Evolutionary conservation across 768 basidiomycete species (phyloP), one percentile per base, ranked within the genome.

Genomic region (Suillus hirtellus): DNA sequence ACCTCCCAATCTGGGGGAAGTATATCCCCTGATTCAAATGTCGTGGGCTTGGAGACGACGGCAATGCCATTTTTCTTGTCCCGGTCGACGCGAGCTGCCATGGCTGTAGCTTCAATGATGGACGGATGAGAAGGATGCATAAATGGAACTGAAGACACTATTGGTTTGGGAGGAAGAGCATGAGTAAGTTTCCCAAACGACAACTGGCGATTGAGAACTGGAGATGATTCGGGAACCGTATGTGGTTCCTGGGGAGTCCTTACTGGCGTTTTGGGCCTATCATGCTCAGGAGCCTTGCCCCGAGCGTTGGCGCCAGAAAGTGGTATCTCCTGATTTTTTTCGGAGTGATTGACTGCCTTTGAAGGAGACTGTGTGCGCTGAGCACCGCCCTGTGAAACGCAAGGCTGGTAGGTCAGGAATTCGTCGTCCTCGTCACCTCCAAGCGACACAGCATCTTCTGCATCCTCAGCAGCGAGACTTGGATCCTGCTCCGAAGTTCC

Each of bases 391-490:
- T 79, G 73, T 64, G 73, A 72, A 65, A 66, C 68, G 54, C 72
- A 69, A 65, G 78, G 68, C 66, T 81, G 75, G 69, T 77, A 79
- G 68, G 83, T 81, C 62, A 78, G 76, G 70, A 82, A 83, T 53
- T 84, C 84, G 65, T 89, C 86, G 56, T 89, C 88, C 60, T 91
- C 87, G 69, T 89, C 88, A 65, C 85, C 85, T 60, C 89, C 89
- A 35, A 91, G 80, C 55, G 89, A 91, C 67, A 92, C 86, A 60
- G 87, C 82, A 67, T 87, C 84, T 69, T 86, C 86, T 59, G 78
- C 79, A 66, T 82, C 81, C 64, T 82, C 80, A 12, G 64, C 56
- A 43, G 72, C 71, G 34, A 75, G 65, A 34, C 66, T 65, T 43
- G 65, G 68, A 60, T 81, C 81, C 59, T 82, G 80, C 60, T 80